Conservation (phyloP, 768 basidiomycete genomes). For the Asterophora lycoperdoides region DNA sequence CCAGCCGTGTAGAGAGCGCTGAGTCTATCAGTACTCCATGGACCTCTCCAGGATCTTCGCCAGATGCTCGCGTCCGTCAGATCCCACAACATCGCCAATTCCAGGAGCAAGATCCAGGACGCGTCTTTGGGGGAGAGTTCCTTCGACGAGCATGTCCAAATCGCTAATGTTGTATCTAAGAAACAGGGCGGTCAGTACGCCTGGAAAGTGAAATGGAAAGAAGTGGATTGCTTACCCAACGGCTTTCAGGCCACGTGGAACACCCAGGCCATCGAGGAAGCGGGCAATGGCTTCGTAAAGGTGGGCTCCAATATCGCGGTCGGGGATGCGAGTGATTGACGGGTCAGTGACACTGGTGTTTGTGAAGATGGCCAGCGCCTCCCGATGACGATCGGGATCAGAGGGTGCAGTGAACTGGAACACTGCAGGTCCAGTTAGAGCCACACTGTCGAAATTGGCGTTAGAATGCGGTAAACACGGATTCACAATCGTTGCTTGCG, state of each 20-base stretch:
- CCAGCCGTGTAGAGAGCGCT: no score
- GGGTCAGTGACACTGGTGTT: constrained; percentile 61
- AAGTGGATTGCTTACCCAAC: constrained; percentile 46
- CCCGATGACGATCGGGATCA: constrained; percentile 85
- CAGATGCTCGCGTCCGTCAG: constrained; percentile 81
- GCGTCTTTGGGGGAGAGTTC: constrained; percentile 87
- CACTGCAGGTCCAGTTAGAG: constrained; percentile 90
- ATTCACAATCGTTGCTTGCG: constrained; percentile 5
- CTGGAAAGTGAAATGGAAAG: neutral
- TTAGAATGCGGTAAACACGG: neutral
- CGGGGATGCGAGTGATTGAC: constrained; percentile 67
- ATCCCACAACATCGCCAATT: constrained; percentile 76
- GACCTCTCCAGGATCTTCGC: constrained; percentile 76
- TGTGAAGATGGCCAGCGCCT: constrained; percentile 82
- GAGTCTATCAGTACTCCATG: constrained; percentile 57
- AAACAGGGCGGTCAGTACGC: neutral
- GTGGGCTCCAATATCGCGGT: constrained; percentile 72
- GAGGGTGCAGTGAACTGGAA: constrained; percentile 97
- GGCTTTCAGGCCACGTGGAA: constrained; percentile 82
- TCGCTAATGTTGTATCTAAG: constrained; percentile 61
- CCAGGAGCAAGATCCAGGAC: constrained; percentile 93
- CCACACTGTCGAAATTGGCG: constrained; percentile 48
- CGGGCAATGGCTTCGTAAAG: constrained; percentile 83
- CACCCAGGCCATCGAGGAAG: constrained; percentile 80
- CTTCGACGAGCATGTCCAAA: constrained; percentile 75